Percentiles rank a stretch among this genome's conserved stretches.
Conservation (phyloP, 2,329 filamentous ascomycete species). For the Penicillium sumatraense region DNA sequence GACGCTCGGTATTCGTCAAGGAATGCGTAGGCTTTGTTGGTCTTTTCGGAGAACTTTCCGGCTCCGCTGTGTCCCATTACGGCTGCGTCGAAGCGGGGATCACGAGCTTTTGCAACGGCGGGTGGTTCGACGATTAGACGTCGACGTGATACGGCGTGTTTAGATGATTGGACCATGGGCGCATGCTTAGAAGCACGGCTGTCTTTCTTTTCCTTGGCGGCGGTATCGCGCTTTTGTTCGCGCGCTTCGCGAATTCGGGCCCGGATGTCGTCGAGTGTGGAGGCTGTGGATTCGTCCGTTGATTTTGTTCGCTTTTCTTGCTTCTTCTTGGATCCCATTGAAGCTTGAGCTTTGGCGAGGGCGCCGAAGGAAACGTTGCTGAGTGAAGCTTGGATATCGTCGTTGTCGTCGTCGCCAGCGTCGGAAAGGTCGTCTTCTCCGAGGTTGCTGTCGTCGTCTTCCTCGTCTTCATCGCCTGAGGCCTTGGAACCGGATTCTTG, state of each 20-base stretch:
- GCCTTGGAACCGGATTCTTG: constrained; percentile 8
- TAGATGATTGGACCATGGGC: constrained; percentile 79
- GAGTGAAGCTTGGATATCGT: constrained; percentile 48
- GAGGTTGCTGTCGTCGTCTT: constrained; percentile 43
- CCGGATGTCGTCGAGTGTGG: constrained; percentile 44
- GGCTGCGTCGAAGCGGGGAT: constrained; percentile 84
- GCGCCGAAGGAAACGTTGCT: constrained; percentile 81
- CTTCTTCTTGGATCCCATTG: constrained; percentile 54
- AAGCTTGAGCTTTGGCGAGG: constrained; percentile 82
- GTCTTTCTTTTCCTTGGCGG: constrained; percentile 36
- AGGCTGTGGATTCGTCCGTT: constrained; percentile 18
- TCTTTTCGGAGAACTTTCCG: constrained; percentile 47
- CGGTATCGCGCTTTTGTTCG: constrained; percentile 46
- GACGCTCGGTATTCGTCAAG: constrained; percentile 80
- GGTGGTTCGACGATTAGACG: constrained; percentile 69
- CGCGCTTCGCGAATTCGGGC: constrained; percentile 46
- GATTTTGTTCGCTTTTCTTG: constrained; percentile 23
- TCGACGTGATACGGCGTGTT: constrained; percentile 79
- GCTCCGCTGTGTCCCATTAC: constrained; percentile 42
- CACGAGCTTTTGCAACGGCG: constrained; percentile 67
- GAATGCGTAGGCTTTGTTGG: constrained; percentile 81
- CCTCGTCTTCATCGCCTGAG: constrained; percentile 24
- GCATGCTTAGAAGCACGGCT: constrained; percentile 80
- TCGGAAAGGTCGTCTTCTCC: constrained; percentile 45
- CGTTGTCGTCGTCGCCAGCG: constrained; percentile 38